Evolutionary conservation across 495 filamentous ascomycete genomes (phyloP).

Genomic region (Letharia lupina): DNA sequence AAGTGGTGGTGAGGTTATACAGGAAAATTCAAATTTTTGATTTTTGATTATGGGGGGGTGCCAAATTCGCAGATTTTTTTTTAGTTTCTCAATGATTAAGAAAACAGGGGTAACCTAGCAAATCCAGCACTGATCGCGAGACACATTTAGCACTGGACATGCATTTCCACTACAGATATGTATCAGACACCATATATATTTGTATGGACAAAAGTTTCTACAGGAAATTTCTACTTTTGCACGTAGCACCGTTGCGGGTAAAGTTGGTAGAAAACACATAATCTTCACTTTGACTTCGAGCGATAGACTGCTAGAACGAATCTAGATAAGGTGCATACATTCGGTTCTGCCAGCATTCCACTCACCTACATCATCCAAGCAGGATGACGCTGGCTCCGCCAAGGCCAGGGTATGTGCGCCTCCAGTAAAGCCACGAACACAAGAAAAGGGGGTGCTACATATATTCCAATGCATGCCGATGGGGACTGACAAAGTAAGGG

Average conservation of each 20-base stretch:
- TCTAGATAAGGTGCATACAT: background rate
- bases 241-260: background rate
- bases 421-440: background rate
- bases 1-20: too few species aligned
- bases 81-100: too few species aligned
- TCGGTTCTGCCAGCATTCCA: background rate
- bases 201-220: too few species aligned
- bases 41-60: too few species aligned
- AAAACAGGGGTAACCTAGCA: too few species aligned
- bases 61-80: too few species aligned
- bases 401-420: background rate
- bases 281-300: background rate
- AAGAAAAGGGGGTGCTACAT: background rate
- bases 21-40: too few species aligned
- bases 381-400: background rate
- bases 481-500: background rate
- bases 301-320: background rate
- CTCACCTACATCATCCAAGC: background rate
- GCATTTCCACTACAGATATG: too few species aligned
- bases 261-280: background rate
- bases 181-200: too few species aligned
- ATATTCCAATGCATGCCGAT: background rate
- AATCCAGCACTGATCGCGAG: too few species aligned
- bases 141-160: too few species aligned
- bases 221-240: background rate